Evolutionary conservation across 768 basidiomycete species (phyloP), one percentile per base, ranked within the genome.

Genomic region (Collybiopsis luxurians): DNA sequence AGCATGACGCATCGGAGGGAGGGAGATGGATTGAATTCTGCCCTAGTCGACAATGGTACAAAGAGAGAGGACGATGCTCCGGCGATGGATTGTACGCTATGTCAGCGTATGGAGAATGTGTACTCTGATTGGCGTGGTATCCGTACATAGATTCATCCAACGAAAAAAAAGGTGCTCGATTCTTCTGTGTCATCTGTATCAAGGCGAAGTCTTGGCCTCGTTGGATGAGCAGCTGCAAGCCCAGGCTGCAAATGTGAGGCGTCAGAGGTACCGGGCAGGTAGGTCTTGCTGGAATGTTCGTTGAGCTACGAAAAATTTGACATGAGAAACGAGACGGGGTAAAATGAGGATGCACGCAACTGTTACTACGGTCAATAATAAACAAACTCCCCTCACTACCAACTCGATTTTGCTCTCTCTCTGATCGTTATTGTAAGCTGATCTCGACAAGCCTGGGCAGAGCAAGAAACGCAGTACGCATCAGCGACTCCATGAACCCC

Each of bases 311-410:
- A 12, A 39, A 38, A 6, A 19, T 51, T n/a, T 10, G 36, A n/a
- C 36, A 15, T 24, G 24, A 36, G 21, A 10, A n/a, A 26, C 21
- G 12, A 23, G 19, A n/a, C n/a, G n/a, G n/a, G n/a, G n/a, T n/a
- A n/a, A n/a, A 50, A 50, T 19, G 15, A 7, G 31, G 3, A 19
- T 30, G 15, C n/a, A 2, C 13, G 24, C 1, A 15, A 19, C 17
- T 23, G 11, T 19, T 17, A 13, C 21, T 13, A 24, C 12, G 19
- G 17, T 27, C 42, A 54, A 9, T 40, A 12, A 21, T 24, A 42
- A 54, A 54, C 27, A 54, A 27, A 6, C 50, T 34, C 53, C 53
- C 42, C 40, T 54, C 53, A 10, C 53, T 40, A 43, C 53, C 53
- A n/a, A 40, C 53, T 4, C 53, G 53, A 23, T 38, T 38, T 13